Evolutionary conservation across 2,329 filamentous ascomycete genomes (phyloP).

Genomic region (Elsinoe australis): DNA sequence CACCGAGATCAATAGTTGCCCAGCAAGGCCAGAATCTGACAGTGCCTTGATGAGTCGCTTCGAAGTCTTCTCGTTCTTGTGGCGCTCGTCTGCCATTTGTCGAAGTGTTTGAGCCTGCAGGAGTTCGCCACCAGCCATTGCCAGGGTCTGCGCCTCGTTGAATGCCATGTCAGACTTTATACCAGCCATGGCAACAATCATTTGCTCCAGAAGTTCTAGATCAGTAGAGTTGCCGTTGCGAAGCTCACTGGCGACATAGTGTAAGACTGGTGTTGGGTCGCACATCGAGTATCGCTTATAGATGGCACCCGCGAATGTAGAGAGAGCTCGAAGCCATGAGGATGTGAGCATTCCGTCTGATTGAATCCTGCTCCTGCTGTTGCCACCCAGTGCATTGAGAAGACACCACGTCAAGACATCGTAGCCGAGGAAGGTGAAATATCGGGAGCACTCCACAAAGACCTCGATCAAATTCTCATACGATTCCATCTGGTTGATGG

Average conservation of each 20-base stretch:
- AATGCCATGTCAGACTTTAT: slow-evolving; percentile 81
- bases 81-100: slow-evolving; percentile 72
- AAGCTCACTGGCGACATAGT: slow-evolving; percentile 83
- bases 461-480: slow-evolving; percentile 94
- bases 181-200: slow-evolving; percentile 88
- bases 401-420: slow-evolving; percentile 91
- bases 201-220: slow-evolving; percentile 81
- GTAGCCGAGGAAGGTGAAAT: slow-evolving; percentile 87
- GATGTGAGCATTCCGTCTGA: slow-evolving; percentile 69
- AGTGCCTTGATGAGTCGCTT: slow-evolving; percentile 73
- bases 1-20: slow-evolving; percentile 78
- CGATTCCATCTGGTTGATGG: slow-evolving; percentile 81
- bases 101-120: slow-evolving; percentile 74
- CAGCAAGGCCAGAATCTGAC: slow-evolving; percentile 67
- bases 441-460: slow-evolving; percentile 87
- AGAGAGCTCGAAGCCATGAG: slow-evolving; percentile 82
- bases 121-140: slow-evolving; percentile 77
- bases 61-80: slow-evolving; percentile 59
- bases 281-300: slow-evolving; percentile 80
- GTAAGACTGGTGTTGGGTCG: slow-evolving; percentile 74
- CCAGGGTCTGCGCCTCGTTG: slow-evolving; percentile 77
- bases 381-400: slow-evolving; percentile 60
- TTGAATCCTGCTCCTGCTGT: slow-evolving; percentile 52
- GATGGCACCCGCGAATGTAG: slow-evolving; percentile 82
- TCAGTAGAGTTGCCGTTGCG: slow-evolving; percentile 78